Evolutionary conservation across 2,329 filamentous ascomycete species (phyloP).

Genomic region (Tolypocladium nubicola): DNA sequence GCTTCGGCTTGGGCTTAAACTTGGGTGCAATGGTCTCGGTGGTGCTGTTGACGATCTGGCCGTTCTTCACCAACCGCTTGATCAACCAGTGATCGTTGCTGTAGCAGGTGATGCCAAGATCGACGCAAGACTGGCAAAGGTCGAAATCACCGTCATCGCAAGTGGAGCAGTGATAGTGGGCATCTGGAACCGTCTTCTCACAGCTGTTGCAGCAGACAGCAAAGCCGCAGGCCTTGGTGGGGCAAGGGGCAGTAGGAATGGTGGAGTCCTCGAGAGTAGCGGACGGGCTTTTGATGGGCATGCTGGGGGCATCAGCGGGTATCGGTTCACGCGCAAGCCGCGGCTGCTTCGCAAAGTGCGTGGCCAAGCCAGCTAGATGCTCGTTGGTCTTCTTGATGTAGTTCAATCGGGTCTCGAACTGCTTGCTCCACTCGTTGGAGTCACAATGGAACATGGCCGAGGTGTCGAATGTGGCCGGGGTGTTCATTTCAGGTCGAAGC

Average conservation of each 20-base stretch:
- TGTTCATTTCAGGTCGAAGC: not conserved
- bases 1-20: constrained; percentile 23
- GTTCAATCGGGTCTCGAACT: constrained; percentile 16
- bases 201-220: constrained; percentile 94
- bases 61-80: constrained; percentile 73
- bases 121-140: constrained; percentile 72
- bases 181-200: constrained; percentile 63
- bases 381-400: constrained; percentile 14
- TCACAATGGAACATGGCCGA: constrained; percentile 5
- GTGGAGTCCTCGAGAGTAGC: not conserved
- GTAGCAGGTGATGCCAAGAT: constrained; percentile 65
- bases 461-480: not conserved
- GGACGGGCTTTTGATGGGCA: too few species aligned
- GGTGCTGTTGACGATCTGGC: constrained; percentile 71
- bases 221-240: constrained; percentile 32
- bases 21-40: constrained; percentile 72
- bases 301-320: not conserved
- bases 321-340: not conserved
- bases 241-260: not conserved
- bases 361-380: constrained; percentile 3
- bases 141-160: constrained; percentile 94
- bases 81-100: constrained; percentile 84
- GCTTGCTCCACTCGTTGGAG: constrained; percentile 13
- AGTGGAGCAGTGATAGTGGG: constrained; percentile 88
- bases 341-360: constrained; percentile 1